Conservation (phyloP, 139 green algal genomes). For the Ostreobium quekettii region DNA sequence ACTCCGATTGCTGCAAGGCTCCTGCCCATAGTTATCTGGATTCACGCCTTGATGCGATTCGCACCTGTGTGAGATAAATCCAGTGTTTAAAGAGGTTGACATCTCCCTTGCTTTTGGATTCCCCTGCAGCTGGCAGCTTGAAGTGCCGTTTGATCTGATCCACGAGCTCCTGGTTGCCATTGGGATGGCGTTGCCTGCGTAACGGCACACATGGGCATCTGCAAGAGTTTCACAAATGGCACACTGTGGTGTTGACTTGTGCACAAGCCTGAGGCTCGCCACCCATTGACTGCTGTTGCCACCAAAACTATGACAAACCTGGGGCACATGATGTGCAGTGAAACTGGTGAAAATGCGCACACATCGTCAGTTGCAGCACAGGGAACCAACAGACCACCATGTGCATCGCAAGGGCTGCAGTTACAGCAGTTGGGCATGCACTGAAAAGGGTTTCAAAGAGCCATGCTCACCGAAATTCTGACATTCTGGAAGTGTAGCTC, state of each 20-base stretch:
- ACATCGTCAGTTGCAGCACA: background rate
- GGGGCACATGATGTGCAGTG: background rate
- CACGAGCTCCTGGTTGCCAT: constrained; percentile 48
- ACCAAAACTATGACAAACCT: background rate
- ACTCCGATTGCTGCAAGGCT: background rate
- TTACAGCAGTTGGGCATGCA: background rate
- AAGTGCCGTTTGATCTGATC: constrained; percentile 53
- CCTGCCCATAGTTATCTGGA: background rate
- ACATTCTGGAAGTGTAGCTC: constrained; percentile 31
- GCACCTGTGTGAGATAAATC: constrained; percentile 53
- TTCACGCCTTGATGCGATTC: background rate
- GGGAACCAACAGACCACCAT: background rate
- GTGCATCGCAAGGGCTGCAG: background rate
- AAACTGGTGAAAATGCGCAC: background rate
- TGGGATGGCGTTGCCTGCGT: constrained; percentile 54
- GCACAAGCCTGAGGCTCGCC: no score
- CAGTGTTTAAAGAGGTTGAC: constrained; percentile 27
- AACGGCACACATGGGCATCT: background rate
- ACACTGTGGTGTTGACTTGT: no score
- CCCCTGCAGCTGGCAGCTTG: constrained; percentile 18
- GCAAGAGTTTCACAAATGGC: no score
- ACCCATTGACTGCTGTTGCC: no score
- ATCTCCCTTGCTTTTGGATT: background rate
- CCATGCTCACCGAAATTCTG: constrained; percentile 25
- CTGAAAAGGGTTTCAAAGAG: no score